Conservation (phyloP, 768 basidiomycete genomes). For the Suillus weaverae region DNA sequence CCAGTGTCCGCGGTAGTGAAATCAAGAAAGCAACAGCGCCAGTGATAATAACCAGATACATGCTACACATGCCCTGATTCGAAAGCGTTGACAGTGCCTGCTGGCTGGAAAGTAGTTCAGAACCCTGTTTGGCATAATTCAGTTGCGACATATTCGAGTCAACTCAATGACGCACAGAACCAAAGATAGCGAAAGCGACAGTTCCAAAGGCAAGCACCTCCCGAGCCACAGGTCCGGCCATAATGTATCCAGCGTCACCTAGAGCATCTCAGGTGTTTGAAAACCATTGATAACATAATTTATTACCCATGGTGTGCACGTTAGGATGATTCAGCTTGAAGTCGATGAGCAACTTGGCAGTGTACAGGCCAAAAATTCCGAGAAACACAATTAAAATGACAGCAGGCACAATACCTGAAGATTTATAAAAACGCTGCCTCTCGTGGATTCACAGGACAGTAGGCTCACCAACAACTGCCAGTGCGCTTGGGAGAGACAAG, state of each 20-base stretch:
- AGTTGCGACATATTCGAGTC: background rate
- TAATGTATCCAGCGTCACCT: conserved; percentile 53
- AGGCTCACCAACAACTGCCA: conserved; percentile 49
- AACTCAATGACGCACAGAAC: conserved; percentile 28
- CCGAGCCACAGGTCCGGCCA: conserved; percentile 48
- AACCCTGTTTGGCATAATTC: conserved; percentile 35
- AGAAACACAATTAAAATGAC: conserved; percentile 55
- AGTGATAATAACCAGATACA: conserved; percentile 47
- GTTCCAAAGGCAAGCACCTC: conserved; percentile 48
- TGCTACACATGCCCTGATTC: conserved; percentile 47
- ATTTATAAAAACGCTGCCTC: background rate
- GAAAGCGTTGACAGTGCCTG: conserved; percentile 51
- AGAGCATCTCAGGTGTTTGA: background rate
- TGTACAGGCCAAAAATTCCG: conserved; percentile 50
- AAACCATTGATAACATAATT: background rate
- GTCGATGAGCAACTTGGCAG: conserved; percentile 53
- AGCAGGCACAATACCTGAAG: conserved; percentile 48
- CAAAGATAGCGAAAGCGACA: conserved; percentile 50
- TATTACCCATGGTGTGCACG: conserved; percentile 53
- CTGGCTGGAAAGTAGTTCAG: conserved; percentile 51
- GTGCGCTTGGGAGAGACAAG: conserved; percentile 50
- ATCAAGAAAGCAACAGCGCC: conserved; percentile 41
- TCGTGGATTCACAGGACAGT: background rate
- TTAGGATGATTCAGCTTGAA: conserved; percentile 57
- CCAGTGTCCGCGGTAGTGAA: conserved; percentile 48